A percentile compares a stretch with the other conserved stretches of the same genome.
Conservation (phyloP, 495 filamentous ascomycete genomes). For the Neohortaea acidophila region DNA sequence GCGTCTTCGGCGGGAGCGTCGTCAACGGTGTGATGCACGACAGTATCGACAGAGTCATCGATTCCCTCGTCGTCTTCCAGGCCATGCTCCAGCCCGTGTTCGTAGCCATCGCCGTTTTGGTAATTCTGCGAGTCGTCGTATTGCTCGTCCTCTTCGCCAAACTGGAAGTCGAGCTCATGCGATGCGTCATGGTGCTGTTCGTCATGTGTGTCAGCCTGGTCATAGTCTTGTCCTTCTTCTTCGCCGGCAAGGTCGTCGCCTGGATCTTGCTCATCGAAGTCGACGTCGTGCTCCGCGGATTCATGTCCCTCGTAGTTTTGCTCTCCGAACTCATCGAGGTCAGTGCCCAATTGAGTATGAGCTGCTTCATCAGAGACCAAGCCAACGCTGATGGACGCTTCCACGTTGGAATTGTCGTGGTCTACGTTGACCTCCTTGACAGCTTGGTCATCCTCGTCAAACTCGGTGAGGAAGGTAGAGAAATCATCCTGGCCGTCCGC, state of each 20-base stretch:
- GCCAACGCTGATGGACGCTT: neutral
- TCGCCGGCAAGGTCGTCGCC: neutral
- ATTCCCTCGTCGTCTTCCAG: neutral
- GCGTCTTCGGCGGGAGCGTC: neutral
- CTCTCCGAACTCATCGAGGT: too few relatives aligned
- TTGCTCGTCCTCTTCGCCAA: constrained; percentile 8
- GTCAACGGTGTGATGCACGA: neutral
- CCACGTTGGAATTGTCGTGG: neutral
- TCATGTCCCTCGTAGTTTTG: too few relatives aligned
- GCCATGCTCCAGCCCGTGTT: constrained; percentile 9
- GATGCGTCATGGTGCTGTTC: constrained; percentile 6
- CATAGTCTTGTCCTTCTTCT: constrained; percentile 2
- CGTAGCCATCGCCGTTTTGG: constrained; percentile 1
- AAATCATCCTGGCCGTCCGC: constrained; percentile 5
- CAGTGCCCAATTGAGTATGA: too few relatives aligned
- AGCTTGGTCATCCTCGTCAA: constrained; percentile 6
- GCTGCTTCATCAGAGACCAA: too few relatives aligned
- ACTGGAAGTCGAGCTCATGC: neutral
- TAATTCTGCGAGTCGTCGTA: neutral
- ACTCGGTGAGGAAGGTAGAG: constrained; percentile 4
- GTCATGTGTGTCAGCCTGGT: neutral
- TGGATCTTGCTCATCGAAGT: neutral
- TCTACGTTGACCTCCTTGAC: neutral
- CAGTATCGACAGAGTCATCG: neutral
- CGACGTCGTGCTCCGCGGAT: too few relatives aligned